Evolutionary conservation across 2,329 filamentous ascomycete species (phyloP).

Genomic region (Ascochyta rabiei): DNA sequence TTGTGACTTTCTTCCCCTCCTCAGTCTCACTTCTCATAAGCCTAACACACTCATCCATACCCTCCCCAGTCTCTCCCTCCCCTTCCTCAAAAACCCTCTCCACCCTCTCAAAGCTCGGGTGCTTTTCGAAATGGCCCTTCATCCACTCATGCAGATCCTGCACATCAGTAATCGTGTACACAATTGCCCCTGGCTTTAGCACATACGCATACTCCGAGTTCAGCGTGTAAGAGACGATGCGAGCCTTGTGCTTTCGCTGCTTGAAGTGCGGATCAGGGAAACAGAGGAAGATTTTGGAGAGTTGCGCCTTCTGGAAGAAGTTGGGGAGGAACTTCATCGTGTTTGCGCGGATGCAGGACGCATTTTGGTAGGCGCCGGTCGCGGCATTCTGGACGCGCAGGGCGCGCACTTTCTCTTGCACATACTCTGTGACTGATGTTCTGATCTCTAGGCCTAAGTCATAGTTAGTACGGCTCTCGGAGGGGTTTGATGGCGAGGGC

Average conservation of each 20-base stretch:
- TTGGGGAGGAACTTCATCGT: constrained; percentile 99
- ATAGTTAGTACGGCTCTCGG: not conserved
- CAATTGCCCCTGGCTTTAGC: constrained; percentile 78
- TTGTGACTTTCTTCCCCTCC: constrained; percentile 93
- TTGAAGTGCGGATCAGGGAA: constrained; percentile 99
- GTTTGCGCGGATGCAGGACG: constrained; percentile 87
- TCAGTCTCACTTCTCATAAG: constrained; percentile 87
- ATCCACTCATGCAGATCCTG: constrained; percentile 95
- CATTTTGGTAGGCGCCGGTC: constrained; percentile 74
- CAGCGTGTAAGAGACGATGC: constrained; percentile 87
- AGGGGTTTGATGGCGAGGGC: not conserved
- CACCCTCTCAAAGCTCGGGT: constrained; percentile 80
- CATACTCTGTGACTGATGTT: constrained; percentile 85
- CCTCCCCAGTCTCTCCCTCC: constrained; percentile 69
- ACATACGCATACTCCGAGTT: constrained; percentile 94
- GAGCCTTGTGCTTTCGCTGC: constrained; percentile 92
- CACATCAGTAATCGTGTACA: constrained; percentile 98
- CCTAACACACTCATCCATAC: constrained; percentile 71
- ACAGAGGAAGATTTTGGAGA: constrained; percentile 94
- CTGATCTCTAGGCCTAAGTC: constrained; percentile 87
- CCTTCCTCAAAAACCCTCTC: constrained; percentile 59
- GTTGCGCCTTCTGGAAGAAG: constrained; percentile 82
- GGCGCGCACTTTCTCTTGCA: constrained; percentile 84
- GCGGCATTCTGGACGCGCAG: constrained; percentile 70
- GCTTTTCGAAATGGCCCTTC: constrained; percentile 79